These are phyloP conservation scores for Dryas integrifolia DNA, from an alignment of 331 rosid species.

Conservation along the genomic window DNA sequence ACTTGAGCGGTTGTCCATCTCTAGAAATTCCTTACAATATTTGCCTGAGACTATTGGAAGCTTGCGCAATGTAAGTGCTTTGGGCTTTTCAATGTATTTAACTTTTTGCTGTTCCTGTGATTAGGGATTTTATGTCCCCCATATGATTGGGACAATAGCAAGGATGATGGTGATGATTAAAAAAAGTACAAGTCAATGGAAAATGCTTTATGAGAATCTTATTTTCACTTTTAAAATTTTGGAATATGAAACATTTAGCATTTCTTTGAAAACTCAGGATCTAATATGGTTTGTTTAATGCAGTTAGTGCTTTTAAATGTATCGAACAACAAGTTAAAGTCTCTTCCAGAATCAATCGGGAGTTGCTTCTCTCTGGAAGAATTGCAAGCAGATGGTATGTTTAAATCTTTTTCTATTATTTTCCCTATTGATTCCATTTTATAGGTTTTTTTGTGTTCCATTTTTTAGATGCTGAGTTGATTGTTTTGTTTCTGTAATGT, in stretches of 20 bases:
- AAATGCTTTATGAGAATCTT: background rate
- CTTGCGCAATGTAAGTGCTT: conserved; percentile 78
- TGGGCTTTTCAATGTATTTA: conserved; percentile 18
- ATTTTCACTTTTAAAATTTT: background rate
- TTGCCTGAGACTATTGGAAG: conserved; percentile 93
- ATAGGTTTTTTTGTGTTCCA: background rate
- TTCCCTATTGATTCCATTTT: background rate
- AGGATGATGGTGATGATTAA: background rate
- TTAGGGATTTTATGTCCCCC: conserved; percentile 3
- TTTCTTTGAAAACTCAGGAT: conserved; percentile 29
- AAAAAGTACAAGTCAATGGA: background rate
- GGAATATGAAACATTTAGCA: conserved; percentile 11
- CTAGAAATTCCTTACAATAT: conserved; percentile 54
- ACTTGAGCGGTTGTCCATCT: conserved; percentile 83
- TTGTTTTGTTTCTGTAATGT: conserved; percentile 3
- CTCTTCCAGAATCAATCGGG: conserved; percentile 93
- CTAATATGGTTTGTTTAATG: conserved; percentile 40
- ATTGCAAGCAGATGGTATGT: conserved; percentile 83
- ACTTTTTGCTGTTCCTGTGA: conserved; percentile 14
- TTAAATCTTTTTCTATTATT: background rate
- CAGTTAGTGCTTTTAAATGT: conserved; percentile 83
- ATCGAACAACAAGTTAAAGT: conserved; percentile 73
- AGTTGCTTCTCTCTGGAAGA: conserved; percentile 96
- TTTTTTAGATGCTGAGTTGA: conserved; percentile 10
- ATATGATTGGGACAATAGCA: too few relatives aligned